Evolutionary conservation across 2,329 filamentous ascomycete genomes (phyloP), one percentile per base, ranked within the genome.

Genomic region (Periconia sp.): DNA sequence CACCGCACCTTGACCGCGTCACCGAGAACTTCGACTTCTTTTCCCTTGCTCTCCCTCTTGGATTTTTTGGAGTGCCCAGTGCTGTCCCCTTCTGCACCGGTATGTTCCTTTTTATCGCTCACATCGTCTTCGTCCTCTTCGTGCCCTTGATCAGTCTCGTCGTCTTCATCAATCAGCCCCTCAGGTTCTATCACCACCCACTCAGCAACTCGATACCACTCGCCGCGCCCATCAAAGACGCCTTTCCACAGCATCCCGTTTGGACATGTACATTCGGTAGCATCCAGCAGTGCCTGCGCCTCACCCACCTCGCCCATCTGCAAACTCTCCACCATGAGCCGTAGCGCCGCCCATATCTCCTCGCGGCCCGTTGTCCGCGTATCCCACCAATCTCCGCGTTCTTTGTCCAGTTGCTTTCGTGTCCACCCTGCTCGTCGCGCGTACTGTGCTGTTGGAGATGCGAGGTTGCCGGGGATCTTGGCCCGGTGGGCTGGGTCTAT

Each of bases 311-410:
- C 69, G 0, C 76, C 79, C 0, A 68, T 63, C 76, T 88, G 88
- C 56, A 96, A 71, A 7, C 90, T 77, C 56, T 89, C 83, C 17
- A 91, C 79, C 0, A 87, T 88, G 1, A 85, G 78, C 44, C 82
- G 82, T 14, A 97, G 73, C 0, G 90, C 87, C 62, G 85, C 85
- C 93, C 93, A 97, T 23, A 94, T 82, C 72, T 96, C 90, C 5
- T 81, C 66, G 3, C 85, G 82, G 2, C 91, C 91, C 0, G 88
- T 89, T 15, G 95, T 90, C 45, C 91, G 81, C 1, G 92, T 97
- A 56, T 97, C 92, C 74, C 96, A 97, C 79, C 95, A 97, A 57
- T 91, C 91, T 46, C 76, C 77, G 46, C 93, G 84, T 75, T 96
- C 90, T 31, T 80, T 81, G 54, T 85, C 83, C 2, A 96, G 78